Base-by-base conservation (phyloP, 2,329 filamentous ascomycete genomes). In the Plenodomus tracheiphilus region DNA sequence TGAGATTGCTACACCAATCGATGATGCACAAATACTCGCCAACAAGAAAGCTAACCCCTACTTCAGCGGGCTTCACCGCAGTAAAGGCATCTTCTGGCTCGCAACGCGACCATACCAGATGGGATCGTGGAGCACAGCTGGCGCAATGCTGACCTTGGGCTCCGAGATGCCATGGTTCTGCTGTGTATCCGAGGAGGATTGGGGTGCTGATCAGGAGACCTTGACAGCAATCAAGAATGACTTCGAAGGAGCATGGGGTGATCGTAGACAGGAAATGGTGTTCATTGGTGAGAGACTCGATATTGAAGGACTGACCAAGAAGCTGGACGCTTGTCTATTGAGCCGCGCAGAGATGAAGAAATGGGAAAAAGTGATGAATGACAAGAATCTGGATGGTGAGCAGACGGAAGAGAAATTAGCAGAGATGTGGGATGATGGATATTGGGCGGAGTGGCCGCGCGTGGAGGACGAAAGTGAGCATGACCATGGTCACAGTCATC, bases 231-330 rank as follows among this genome's bases (percentile, higher is more conserved):
- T 82, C 35, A 65, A 72, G 43, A 73, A 79, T 25, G 79, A 83
- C 48, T 81, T 82, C 43, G 66, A 74, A 22, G 74, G 71, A 2
- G 70, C 72, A 8, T 89, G 85, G 85, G 86, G 85, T 0, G 87
- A 90, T 57, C 77, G 86, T 1, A 76, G 86, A 2, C 86, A 90
- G 64, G 87, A 90, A 66, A 66, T 90, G 6, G 87, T 90, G 2
- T 87, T 90, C 51, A 89, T 91, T 48, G 87, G 87, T 0, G 85
- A 89, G 67, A 77, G 78, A 4, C 75, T 90, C 13, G 77, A 88
- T 41, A 62, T 76, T 1, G 62, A 66, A 4, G 77, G 73, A 0
- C 72, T 90, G 15, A 80, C 77, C 19, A 70, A 67, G 4, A 65
- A 79, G 28, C 66, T 90, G 3, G 83, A 90, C 59, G 69, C 66